Conservation (phyloP, 2,329 filamentous ascomycete genomes). For the Metarhizium robertsii region DNA sequence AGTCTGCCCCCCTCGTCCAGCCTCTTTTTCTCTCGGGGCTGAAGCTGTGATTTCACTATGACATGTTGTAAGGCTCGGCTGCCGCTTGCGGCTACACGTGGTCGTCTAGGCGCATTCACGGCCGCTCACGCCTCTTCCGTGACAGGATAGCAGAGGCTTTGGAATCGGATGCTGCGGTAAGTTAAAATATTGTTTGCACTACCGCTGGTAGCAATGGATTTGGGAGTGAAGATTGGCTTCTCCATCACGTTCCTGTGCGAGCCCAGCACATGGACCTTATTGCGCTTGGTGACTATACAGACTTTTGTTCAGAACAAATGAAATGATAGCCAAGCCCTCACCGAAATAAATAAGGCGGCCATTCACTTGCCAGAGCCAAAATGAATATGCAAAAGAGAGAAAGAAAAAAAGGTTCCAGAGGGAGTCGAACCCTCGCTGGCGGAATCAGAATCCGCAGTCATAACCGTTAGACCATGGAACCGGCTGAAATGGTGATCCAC, state of each 20-base stretch:
- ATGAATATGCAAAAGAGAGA: background rate
- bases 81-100: background rate
- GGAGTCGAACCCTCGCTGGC: conserved; percentile 29
- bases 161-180: background rate
- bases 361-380: background rate
- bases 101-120: background rate
- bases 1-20: too few relatives aligned
- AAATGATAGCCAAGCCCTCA: too few relatives aligned
- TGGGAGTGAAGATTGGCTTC: too few relatives aligned
- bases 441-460: conserved; percentile 28
- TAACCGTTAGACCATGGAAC: conserved; percentile 28
- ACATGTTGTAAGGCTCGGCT: background rate
- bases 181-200: background rate
- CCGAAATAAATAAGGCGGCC: background rate
- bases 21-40: too few relatives aligned
- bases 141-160: background rate
- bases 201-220: too few relatives aligned
- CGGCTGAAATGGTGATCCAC: conserved; percentile 14
- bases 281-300: background rate
- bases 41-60: background rate
- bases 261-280: too few relatives aligned
- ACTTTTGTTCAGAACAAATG: background rate
- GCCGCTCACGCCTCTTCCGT: background rate
- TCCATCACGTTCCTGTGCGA: too few relatives aligned
- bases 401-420: conserved; percentile 21